Conservation (phyloP, 108 stramenopile species). For the Cyclotella choctawhatcheeana region DNA sequence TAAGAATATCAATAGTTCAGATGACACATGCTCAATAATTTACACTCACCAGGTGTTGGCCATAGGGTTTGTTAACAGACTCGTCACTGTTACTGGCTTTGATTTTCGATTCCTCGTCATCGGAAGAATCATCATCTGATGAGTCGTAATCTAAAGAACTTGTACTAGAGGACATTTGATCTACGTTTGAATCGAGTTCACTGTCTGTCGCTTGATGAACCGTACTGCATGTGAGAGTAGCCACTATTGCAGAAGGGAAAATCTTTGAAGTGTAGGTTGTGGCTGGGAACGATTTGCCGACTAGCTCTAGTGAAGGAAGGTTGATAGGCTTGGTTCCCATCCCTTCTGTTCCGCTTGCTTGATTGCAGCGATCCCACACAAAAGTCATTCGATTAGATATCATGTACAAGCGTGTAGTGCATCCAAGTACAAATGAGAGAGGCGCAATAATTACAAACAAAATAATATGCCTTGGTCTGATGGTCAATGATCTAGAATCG, state of each 20-base stretch:
- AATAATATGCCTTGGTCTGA: too few species aligned
- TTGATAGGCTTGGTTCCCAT: neutral
- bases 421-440: too few species aligned
- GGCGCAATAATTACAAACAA: too few species aligned
- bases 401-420: neutral
- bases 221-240: neutral
- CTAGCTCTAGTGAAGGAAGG: neutral
- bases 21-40: too few species aligned
- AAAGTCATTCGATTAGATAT: neutral
- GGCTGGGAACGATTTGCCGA: neutral
- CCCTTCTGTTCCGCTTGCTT: neutral
- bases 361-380: neutral
- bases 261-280: neutral
- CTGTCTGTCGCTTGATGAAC: neutral
- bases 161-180: neutral
- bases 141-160: too few species aligned
- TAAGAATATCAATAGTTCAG: neutral
- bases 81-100: too few species aligned
- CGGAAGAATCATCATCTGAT: too few species aligned
- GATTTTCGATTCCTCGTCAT: too few species aligned
- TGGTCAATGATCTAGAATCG: too few species aligned
- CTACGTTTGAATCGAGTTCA: neutral
- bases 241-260: neutral
- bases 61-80: constrained; percentile 9
- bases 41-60: constrained; percentile 28